Evolutionary conservation across 495 filamentous ascomycete species (phyloP), one percentile per base, ranked within the genome.

Genomic region (Letharia lupina): DNA sequence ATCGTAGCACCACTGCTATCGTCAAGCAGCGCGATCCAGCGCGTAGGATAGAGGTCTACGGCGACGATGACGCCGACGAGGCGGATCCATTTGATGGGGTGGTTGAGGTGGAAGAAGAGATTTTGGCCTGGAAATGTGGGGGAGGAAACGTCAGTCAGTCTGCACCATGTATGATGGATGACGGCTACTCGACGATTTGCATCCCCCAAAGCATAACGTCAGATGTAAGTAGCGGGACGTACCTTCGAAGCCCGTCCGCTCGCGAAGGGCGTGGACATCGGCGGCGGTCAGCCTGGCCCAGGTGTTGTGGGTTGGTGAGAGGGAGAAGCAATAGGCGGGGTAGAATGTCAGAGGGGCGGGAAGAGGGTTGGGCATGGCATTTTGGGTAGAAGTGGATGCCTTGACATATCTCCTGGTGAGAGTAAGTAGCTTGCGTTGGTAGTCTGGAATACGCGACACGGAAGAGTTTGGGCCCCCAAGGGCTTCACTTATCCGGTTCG

Each of bases 51-150:
- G 28, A 91, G 84, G 65, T 91, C 87, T 63, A 91, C 79, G 16
- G 89, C 88, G 59, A 96, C 87, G 28, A 98, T 82, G 20, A 87
- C 74, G 16, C 93, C 94, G 33, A 88, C 82, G 23, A 97, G 70
- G 68, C 87, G 84, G 50, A 94, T 84, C 83, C 86, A 96, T 80
- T 86, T 87, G 66, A 98, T 88, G 0, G 95, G 94, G 75, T 98
- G 91, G 78, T 97, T 97, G 44, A 82, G 72, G 78, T 88, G 80
- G 78, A 93, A 92, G 77, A 84, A 94, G 28, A 93, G 76, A 70
- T 86, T 78, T 74, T 90, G 86, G 62, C 84, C 87, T 93, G 67
- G 52, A 59, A 20, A 10, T 56, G 1, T 1, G 28, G 31, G 0
- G 12, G 13, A 8, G 16, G 20, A 56, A 33, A 56, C 2, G 28